Evolutionary conservation across 164 flowering plant genomes (phyloP), one percentile per base, ranked within the genome.

Genomic region (Houttuynia cordata): DNA sequence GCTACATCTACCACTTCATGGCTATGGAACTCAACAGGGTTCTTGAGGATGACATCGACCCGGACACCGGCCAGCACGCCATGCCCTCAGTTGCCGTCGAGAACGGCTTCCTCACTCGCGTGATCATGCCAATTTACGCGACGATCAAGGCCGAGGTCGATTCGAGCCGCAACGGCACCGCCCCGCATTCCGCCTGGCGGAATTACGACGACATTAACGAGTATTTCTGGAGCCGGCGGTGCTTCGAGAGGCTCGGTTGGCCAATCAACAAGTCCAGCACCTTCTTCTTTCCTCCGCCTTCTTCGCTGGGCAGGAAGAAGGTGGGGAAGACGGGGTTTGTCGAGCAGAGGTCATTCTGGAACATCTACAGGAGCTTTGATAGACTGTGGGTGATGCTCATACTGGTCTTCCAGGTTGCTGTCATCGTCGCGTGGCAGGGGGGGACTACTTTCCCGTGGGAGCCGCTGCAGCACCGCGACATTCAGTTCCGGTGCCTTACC

Each of bases 141-240:
- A 56, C 64, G 41, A 45, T 67, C 47, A 61, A 67, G 60, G 53
- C 60, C 0, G 99, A 91, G 74, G 89, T 78, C 15, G 87, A 71
- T 51, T 73, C 76, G 15, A 88, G 97, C 65, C 62, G 81, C 20
- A 83, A 83, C 42, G 99, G 99, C 40, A 84, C 75, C 1, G 82
- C 84, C 20, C 97, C 96, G 0, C 99, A 91, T 57, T 77, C 90
- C 0, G 91, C 91, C 17, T 94, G 99, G 99, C 68, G 99, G 61
- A 94, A 94, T 62, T 94, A 94, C 59, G 99, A 94, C 67, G 99
- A 94, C 62, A 64, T 94, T 1, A 94, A 94, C 56, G 99, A 94
- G 79, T 94, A 76, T 51, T 94, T 94, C 53, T 91, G 99, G 99
- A 81, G 84, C 64, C 72, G 77, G 53, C 72, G 83, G 57, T 88